Percentiles rank a stretch among this genome's conserved stretches.
Conservation (phyloP, 768 basidiomycete genomes). For the Russula foetens region DNA sequence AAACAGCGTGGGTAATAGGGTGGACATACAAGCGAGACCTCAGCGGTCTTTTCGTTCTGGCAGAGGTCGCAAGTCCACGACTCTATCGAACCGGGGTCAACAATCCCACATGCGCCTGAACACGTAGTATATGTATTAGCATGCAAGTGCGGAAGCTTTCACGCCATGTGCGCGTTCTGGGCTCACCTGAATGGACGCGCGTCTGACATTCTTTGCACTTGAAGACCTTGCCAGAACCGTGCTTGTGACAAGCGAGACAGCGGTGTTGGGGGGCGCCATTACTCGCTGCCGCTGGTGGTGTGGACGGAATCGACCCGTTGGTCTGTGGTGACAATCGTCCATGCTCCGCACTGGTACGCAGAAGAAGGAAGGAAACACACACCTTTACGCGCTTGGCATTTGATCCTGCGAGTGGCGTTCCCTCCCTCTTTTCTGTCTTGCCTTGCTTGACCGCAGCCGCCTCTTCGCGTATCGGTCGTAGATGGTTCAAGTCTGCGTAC, state of each 20-base stretch:
- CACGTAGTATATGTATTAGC: not conserved
- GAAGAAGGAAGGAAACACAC: not conserved
- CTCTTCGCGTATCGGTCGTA: slow-evolving; percentile 65
- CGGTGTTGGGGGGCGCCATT: slow-evolving; percentile 47
- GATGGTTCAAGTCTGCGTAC: slow-evolving; percentile 76
- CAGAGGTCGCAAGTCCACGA: slow-evolving; percentile 87
- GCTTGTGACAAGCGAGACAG: slow-evolving; percentile 69
- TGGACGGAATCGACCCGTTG: slow-evolving; percentile 38
- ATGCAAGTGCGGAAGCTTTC: not conserved
- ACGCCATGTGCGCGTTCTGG: not conserved
- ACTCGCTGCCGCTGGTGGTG: slow-evolving; percentile 47
- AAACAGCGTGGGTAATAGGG: not conserved
- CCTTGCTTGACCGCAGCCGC: slow-evolving; percentile 34
- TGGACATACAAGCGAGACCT: slow-evolving; percentile 69
- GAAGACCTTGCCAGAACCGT: slow-evolving; percentile 72
- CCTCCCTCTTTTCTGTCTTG: slow-evolving; percentile 47
- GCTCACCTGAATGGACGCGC: slow-evolving; percentile 69
- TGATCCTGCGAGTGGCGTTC: slow-evolving; percentile 45
- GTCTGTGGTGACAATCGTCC: slow-evolving; percentile 31
- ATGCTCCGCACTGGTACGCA: not conserved
- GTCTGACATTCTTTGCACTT: slow-evolving; percentile 77
- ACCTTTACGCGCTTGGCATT: slow-evolving; percentile 61
- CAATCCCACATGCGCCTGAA: slow-evolving; percentile 57
- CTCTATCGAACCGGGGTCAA: slow-evolving; percentile 55
- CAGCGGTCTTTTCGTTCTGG: slow-evolving; percentile 70